phyloP scores from a whole-genome alignment of 2,329 filamentous ascomycete genomes.

The Penicillium sp. region DNA sequence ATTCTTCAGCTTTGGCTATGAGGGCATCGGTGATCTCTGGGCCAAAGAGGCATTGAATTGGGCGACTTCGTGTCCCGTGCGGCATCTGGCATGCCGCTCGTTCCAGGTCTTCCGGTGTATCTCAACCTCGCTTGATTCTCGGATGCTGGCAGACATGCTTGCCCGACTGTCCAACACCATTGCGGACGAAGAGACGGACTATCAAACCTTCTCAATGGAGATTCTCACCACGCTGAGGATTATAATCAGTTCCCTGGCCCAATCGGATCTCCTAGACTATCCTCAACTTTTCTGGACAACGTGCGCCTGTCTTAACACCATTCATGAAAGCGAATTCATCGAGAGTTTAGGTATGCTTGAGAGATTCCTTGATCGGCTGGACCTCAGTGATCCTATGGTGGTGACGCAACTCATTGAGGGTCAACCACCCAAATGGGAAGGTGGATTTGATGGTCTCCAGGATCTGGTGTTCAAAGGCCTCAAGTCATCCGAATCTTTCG shows the following conservation, averaged over 20 bases:
- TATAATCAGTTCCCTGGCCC: conserved; percentile 77
- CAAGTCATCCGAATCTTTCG: conserved; percentile 76
- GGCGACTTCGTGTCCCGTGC: conserved; percentile 94
- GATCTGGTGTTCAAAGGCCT: conserved; percentile 85
- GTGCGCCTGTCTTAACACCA: conserved; percentile 91
- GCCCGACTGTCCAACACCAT: conserved; percentile 93
- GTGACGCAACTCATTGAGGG: conserved; percentile 68
- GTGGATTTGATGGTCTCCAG: conserved; percentile 78
- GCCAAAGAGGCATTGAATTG: conserved; percentile 83
- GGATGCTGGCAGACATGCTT: conserved; percentile 96
- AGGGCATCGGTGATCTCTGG: conserved; percentile 86
- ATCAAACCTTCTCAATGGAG: conserved; percentile 96
- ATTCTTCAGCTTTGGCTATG: conserved; percentile 79
- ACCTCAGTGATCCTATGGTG: conserved; percentile 66
- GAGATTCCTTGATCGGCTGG: conserved; percentile 74
- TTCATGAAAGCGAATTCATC: conserved; percentile 91
- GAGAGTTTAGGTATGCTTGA: conserved; percentile 90
- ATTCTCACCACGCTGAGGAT: conserved; percentile 91
- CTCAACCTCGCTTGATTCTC: conserved; percentile 79
- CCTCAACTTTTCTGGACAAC: conserved; percentile 98
- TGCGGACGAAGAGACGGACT: conserved; percentile 87
- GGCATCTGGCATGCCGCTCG: conserved; percentile 90
- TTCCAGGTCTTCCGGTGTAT: conserved; percentile 97
- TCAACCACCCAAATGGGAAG: conserved; percentile 82
- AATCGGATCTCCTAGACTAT: conserved; percentile 75